A percentile compares a stretch with the other conserved stretches of the same genome.
Evolutionary conservation across 75 land plant genomes (phyloP).

Genomic region (Azolla pinnata): DNA sequence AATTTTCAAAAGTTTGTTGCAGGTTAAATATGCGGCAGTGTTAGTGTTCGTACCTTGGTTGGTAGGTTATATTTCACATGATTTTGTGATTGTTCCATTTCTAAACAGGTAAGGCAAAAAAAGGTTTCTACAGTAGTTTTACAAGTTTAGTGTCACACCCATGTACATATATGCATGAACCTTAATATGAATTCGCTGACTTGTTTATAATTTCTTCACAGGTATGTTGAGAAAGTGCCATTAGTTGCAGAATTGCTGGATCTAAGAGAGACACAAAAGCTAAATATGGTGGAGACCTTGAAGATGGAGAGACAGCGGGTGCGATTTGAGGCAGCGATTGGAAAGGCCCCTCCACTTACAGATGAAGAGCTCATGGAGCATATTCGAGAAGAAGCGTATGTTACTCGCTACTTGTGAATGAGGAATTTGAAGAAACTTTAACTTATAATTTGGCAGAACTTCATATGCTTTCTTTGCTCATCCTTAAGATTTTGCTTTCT

Average conservation of each 20-base stretch:
- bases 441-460: too few relatives aligned
- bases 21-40: conserved; percentile 81
- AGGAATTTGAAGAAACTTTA: too few relatives aligned
- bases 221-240: conserved; percentile 93
- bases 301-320: conserved; percentile 61
- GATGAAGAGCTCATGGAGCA: conserved; percentile 77
- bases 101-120: conserved; percentile 52
- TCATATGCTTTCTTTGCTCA: too few relatives aligned
- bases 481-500: background rate
- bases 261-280: conserved; percentile 73
- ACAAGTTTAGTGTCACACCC: background rate
- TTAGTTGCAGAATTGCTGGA: conserved; percentile 84
- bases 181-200: background rate
- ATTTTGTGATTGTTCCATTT: conserved; percentile 89
- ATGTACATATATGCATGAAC: background rate
- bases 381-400: conserved; percentile 87
- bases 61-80: conserved; percentile 68
- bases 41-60: conserved; percentile 59
- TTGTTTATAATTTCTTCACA: conserved; percentile 12
- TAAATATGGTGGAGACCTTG: conserved; percentile 62
- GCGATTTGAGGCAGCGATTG: conserved; percentile 76
- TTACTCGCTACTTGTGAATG: too few relatives aligned
- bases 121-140: background rate
- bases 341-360: conserved; percentile 77
- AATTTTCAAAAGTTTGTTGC: conserved; percentile 19